These are phyloP conservation scores for Hypholoma fasciculare DNA, from an alignment of 768 basidiomycete genomes.

Conservation along the genomic window DNA sequence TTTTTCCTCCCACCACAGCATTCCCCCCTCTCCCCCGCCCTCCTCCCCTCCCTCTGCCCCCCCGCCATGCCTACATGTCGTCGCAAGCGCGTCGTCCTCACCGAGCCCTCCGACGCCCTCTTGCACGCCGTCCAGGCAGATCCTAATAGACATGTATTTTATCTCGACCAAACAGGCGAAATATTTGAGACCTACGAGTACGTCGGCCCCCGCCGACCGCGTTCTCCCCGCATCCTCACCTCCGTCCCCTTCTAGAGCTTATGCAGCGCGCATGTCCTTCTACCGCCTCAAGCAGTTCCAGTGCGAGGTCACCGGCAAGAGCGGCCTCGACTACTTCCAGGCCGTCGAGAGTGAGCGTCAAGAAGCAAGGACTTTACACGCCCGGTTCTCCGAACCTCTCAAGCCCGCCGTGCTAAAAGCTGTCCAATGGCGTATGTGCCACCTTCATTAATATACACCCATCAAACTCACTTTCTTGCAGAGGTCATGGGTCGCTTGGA, in stretches of 20 bases:
- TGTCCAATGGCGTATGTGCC: constrained; percentile 93
- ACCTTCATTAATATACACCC: constrained; percentile 14
- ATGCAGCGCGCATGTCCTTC: constrained; percentile 91
- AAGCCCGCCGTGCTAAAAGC: constrained; percentile 89
- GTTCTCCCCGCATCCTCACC: constrained; percentile 21
- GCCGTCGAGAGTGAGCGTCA: constrained; percentile 89
- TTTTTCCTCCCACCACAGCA: constrained; percentile 43
- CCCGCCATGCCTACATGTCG: constrained; percentile 79
- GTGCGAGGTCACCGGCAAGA: constrained; percentile 96
- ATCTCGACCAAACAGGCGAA: constrained; percentile 93
- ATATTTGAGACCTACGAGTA: constrained; percentile 97
- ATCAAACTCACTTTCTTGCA: constrained; percentile 31
- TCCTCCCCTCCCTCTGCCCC: constrained; percentile 22
- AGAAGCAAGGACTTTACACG: constrained; percentile 87
- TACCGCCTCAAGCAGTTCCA: constrained; percentile 94
- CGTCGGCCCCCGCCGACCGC: constrained; percentile 33
- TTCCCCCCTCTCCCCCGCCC: constrained; percentile 35
- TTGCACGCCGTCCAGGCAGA: constrained; percentile 63
- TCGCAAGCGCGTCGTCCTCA: constrained; percentile 88
- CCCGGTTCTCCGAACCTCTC: constrained; percentile 89
- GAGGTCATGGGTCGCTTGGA: constrained; percentile 97
- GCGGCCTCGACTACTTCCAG: constrained; percentile 90
- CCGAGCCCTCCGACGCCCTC: constrained; percentile 73
- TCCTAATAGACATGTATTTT: constrained; percentile 80
- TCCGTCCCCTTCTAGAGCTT: constrained; percentile 48